Evolutionary conservation across 495 filamentous ascomycete species (phyloP).

Genomic region (Annulohypoxylon stygium): DNA sequence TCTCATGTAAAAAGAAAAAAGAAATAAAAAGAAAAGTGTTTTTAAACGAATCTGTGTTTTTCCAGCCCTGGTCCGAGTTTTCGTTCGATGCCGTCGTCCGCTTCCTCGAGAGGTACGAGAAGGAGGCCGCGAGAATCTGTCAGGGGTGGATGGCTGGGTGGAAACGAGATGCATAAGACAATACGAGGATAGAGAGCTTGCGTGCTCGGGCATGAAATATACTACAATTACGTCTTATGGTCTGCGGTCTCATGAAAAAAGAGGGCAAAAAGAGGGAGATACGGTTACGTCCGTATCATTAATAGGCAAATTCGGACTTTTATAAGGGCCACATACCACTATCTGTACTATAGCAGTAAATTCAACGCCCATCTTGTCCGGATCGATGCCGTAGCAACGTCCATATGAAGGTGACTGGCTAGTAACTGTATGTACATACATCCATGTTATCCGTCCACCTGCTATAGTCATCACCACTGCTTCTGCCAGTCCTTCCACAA

Average conservation of each 20-base stretch:
- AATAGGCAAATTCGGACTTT: background rate
- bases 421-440: background rate
- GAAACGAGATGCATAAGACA: background rate
- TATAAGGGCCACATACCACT: background rate
- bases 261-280: background rate
- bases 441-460: background rate
- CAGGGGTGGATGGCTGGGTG: background rate
- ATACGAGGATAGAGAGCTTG: background rate
- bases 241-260: background rate
- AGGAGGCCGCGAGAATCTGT: background rate
- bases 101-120: slow-evolving; percentile 5
- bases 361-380: background rate
- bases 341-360: slow-evolving; percentile 32
- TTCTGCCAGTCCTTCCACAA: background rate
- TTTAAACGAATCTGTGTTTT: background rate
- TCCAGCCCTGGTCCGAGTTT: background rate
- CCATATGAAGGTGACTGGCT: slow-evolving; percentile 1
- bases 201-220: background rate
- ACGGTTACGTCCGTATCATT: background rate
- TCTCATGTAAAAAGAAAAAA: background rate
- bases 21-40: background rate
- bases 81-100: slow-evolving; percentile 5
- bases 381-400: slow-evolving; percentile 6
- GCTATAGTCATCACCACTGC: too few relatives aligned
- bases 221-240: background rate